Evolutionary conservation across 345 rosid genomes (phyloP).

Genomic region (Populus davidiana): DNA sequence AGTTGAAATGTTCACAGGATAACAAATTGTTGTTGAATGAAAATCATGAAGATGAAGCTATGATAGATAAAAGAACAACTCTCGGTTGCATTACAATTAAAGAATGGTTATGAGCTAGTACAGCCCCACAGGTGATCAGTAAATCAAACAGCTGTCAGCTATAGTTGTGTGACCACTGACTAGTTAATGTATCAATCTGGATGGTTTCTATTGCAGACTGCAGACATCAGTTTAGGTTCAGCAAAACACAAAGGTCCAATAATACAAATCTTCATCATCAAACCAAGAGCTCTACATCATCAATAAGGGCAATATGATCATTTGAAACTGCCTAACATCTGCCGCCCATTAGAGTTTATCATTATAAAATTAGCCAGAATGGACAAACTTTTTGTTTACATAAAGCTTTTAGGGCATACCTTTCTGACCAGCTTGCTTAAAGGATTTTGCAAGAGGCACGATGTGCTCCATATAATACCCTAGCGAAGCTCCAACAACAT

Average conservation of each 20-base stretch:
- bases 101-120: background rate
- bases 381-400: background rate
- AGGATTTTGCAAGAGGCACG: constrained; percentile 77
- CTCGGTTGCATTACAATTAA: background rate
- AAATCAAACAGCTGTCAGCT: background rate
- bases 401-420: constrained; percentile 40
- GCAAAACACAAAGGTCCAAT: background rate
- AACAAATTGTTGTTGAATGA: constrained; percentile 1
- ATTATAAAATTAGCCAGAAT: background rate
- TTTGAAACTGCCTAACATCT: background rate
- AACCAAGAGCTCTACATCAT: background rate
- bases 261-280: background rate
- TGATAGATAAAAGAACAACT: background rate
- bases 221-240: no score
- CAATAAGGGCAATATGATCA: background rate
- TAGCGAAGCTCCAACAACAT: constrained; percentile 68
- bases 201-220: background rate
- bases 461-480: constrained; percentile 71
- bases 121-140: background rate
- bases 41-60: background rate
- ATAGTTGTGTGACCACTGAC: background rate
- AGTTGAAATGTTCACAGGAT: background rate
- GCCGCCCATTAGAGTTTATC: background rate
- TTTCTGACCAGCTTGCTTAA: constrained; percentile 52
- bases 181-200: background rate